These are phyloP conservation scores for Exutisphaerella laricina DNA, from an alignment of 2,329 filamentous ascomycete genomes.

Conservation along the genomic window DNA sequence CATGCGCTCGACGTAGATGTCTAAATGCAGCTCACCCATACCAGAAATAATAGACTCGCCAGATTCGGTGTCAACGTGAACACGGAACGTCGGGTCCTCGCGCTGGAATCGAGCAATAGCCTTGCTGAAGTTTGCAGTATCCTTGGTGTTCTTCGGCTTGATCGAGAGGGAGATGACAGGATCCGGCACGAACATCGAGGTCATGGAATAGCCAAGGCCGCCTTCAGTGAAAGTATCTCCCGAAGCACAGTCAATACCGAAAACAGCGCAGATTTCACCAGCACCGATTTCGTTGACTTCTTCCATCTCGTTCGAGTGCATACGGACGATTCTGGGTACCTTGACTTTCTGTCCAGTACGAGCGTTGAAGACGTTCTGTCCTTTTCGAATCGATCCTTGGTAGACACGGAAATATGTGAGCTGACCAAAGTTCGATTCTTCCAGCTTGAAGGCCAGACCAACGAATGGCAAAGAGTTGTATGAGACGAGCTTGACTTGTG, in stretches of 20 bases:
- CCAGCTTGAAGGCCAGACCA: slow-evolving; percentile 94
- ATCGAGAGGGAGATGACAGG: slow-evolving; percentile 98
- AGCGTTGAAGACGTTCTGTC: slow-evolving; percentile 86
- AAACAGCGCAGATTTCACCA: slow-evolving; percentile 97
- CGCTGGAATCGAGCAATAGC: slow-evolving; percentile 98
- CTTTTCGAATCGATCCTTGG: slow-evolving; percentile 85
- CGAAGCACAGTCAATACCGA: slow-evolving; percentile 94
- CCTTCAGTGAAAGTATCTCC: slow-evolving; percentile 98
- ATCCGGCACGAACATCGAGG: slow-evolving; percentile 96
- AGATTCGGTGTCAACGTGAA: slow-evolving; percentile 85
- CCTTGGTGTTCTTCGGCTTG: slow-evolving; percentile 88
- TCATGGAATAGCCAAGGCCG: slow-evolving; percentile 86
- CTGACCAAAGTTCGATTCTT: slow-evolving; percentile 98
- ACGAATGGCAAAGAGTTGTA: slow-evolving; percentile 94
- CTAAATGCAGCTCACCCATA: slow-evolving; percentile 95
- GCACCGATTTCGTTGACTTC: slow-evolving; percentile 88
- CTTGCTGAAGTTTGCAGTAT: slow-evolving; percentile 92
- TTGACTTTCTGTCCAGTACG: slow-evolving; percentile 93
- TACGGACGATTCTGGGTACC: slow-evolving; percentile 93
- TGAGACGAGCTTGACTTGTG: slow-evolving; percentile 77
- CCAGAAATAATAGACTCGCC: slow-evolving; percentile 97
- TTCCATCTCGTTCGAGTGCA: slow-evolving; percentile 99
- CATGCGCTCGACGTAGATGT: slow-evolving; percentile 97
- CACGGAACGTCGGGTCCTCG: slow-evolving; percentile 95
- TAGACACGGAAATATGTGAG: slow-evolving; percentile 98